Conservation (phyloP, 2,329 filamentous ascomycete genomes). For the Triangularia setosa region DNA sequence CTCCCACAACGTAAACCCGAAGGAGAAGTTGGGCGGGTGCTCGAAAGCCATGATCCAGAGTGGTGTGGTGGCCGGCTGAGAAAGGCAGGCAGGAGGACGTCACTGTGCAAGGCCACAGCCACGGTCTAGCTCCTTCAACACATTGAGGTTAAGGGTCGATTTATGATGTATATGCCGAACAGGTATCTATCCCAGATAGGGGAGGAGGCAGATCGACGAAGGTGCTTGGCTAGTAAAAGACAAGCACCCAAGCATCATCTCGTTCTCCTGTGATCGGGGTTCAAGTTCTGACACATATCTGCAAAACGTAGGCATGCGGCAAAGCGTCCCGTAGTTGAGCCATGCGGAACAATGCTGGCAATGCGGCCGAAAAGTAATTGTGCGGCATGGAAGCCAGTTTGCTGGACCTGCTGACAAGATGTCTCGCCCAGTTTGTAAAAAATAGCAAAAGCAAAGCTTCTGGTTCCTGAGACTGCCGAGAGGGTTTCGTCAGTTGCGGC, state of each 20-base stretch:
- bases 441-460: neutral
- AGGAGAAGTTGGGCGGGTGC: neutral
- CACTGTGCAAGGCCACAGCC: neutral
- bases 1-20: neutral
- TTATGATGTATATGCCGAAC: too few species aligned
- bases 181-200: too few species aligned
- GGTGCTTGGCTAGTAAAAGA: neutral
- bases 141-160: too few species aligned
- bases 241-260: neutral
- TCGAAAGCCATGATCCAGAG: neutral
- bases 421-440: neutral
- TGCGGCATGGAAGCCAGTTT: neutral
- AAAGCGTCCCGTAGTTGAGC: neutral
- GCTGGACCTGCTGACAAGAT: slow-evolving; percentile 1
- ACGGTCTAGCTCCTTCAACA: neutral
- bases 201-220: too few species aligned
- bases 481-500: slow-evolving; percentile 3
- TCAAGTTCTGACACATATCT: neutral
- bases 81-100: neutral
- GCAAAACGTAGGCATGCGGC: slow-evolving; percentile 1
- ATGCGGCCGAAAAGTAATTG: neutral
- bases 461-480: neutral
- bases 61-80: neutral
- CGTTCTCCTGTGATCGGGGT: neutral
- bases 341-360: neutral